Evolutionary conservation across 441 rosid genomes (phyloP).

Genomic region (Populus tomentosa): DNA sequence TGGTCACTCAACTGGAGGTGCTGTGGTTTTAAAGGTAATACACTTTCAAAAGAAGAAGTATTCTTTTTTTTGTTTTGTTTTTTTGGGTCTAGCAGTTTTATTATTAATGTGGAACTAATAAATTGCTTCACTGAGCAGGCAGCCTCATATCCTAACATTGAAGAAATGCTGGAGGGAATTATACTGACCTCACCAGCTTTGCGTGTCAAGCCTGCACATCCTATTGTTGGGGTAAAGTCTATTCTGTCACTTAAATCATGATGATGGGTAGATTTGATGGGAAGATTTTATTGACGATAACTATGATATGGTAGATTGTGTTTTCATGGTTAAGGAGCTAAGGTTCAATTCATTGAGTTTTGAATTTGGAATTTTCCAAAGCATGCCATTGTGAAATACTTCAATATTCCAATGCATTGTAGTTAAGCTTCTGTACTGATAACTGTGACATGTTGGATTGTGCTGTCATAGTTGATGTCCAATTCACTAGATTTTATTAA

Average conservation of each 20-base stretch:
- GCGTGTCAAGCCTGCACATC: slow-evolving; percentile 92
- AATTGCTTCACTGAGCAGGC: slow-evolving; percentile 40
- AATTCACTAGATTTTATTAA: background rate
- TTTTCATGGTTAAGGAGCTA: background rate
- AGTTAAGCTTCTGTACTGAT: background rate
- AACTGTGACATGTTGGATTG: background rate
- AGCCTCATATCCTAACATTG: slow-evolving; percentile 46
- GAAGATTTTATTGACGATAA: background rate
- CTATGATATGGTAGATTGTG: background rate
- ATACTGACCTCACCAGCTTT: slow-evolving; percentile 89
- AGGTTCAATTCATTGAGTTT: background rate
- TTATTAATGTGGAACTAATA: background rate
- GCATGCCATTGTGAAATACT: background rate
- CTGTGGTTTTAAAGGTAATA: slow-evolving; percentile 85
- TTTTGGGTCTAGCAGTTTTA: background rate
- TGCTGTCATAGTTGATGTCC: background rate
- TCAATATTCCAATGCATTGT: background rate
- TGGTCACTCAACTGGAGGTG: slow-evolving; percentile 97
- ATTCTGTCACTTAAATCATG: background rate
- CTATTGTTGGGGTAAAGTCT: slow-evolving; percentile 74
- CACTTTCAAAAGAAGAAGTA: background rate
- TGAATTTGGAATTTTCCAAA: background rate
- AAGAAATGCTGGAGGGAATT: slow-evolving; percentile 75
- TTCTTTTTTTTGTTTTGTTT: background rate
- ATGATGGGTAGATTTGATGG: background rate